A percentile compares a stretch with the other conserved stretches of the same genome.
phyloP scores from a whole-genome alignment of 805 yeast genomes.

The Dipodascus albidus region DNA sequence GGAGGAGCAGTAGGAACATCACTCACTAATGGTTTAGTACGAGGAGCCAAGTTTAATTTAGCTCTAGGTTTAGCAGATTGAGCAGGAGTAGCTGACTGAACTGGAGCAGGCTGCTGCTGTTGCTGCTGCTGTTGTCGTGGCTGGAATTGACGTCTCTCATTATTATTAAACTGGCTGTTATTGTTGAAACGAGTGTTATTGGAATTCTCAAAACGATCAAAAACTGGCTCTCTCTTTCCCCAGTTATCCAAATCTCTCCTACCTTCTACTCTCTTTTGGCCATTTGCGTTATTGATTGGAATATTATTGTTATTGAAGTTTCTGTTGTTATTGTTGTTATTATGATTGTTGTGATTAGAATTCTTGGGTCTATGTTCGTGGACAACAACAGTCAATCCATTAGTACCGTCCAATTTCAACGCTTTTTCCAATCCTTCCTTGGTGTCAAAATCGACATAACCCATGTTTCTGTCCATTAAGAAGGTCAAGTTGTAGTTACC shows the following conservation, averaged over 20 bases:
- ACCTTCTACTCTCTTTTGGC: conserved; percentile 25
- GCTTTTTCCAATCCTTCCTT: background rate
- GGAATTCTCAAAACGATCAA: conserved; percentile 14
- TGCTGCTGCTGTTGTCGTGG: conserved; percentile 6
- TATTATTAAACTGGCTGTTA: background rate
- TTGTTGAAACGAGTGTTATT: conserved; percentile 13
- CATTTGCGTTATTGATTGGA: background rate
- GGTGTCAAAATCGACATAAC: background rate
- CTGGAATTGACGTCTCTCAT: conserved; percentile 17
- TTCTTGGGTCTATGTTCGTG: background rate
- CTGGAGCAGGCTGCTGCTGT: conserved; percentile 2
- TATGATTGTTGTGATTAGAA: conserved; percentile 22
- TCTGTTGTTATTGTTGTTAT: conserved; percentile 9
- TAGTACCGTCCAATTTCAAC: background rate
- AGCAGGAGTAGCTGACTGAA: conserved; percentile 12
- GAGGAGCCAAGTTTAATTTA: conserved; percentile 30
- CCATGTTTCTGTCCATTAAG: background rate
- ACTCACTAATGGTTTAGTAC: conserved; percentile 9
- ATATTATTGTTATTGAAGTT: conserved; percentile 21
- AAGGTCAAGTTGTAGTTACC: background rate
- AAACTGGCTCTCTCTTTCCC: conserved; percentile 16
- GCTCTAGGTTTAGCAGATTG: conserved; percentile 19
- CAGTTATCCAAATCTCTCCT: conserved; percentile 31
- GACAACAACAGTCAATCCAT: background rate
- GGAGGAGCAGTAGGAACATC: conserved; percentile 11